These are phyloP conservation scores for Chenopodium suecicum DNA, from an alignment of 148 eudicot species.

Conservation along the genomic window DNA sequence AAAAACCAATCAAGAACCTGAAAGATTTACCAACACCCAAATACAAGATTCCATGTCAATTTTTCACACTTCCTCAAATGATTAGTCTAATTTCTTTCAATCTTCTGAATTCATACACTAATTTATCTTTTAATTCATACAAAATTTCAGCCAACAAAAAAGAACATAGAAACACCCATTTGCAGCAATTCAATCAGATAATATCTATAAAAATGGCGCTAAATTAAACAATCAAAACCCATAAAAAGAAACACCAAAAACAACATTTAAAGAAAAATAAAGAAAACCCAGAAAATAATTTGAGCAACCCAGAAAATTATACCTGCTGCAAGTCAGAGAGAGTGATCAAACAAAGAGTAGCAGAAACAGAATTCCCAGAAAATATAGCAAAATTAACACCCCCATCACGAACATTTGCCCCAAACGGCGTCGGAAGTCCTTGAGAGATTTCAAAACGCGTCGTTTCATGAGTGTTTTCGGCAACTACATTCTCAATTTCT, in stretches of 20 bases:
- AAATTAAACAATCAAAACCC: not conserved
- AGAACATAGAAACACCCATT: not conserved
- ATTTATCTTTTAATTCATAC: not conserved
- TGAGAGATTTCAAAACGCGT: slow-evolving; percentile 51
- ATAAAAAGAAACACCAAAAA: not conserved
- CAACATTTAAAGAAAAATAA: not conserved
- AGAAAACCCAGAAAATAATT: not conserved
- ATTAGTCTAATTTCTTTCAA: not conserved
- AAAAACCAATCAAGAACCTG: not conserved
- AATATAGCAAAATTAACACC: slow-evolving; percentile 83
- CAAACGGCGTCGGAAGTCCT: slow-evolving; percentile 75
- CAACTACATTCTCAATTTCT: slow-evolving; percentile 43
- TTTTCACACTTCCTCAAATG: not conserved
- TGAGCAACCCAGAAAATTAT: not conserved
- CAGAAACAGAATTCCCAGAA: slow-evolving; percentile 69
- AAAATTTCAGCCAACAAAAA: not conserved
- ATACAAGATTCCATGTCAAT: not conserved
- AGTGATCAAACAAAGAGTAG: slow-evolving; percentile 68
- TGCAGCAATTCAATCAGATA: not conserved
- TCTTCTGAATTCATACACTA: not conserved
- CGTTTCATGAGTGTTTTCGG: slow-evolving; percentile 37
- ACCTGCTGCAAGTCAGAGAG: slow-evolving; percentile 71
- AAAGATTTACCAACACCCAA: not conserved
- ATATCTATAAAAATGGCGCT: not conserved
- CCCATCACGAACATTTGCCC: slow-evolving; percentile 64